Base-by-base conservation (phyloP, 2,329 filamentous ascomycete species). In the Cucurbitaria berberidis region DNA sequence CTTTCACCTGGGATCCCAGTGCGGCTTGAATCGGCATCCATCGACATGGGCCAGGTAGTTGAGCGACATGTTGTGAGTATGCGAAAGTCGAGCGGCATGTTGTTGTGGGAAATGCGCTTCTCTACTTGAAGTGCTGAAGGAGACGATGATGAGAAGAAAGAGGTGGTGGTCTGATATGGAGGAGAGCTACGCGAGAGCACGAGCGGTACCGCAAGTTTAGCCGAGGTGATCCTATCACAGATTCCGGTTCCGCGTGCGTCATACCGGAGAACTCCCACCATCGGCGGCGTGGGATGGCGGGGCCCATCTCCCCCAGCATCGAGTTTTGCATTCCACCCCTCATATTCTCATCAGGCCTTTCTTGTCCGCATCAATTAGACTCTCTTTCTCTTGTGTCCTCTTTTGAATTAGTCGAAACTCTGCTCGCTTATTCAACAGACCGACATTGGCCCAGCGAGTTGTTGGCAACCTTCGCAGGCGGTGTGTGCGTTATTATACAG, bases 251-350 rank as follows among this genome's bases (percentile, higher is more conserved):
- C 16, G 13, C 27, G 38, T 34, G 38, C 47, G 47, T 49, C 47
- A 43, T 43, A 26, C 10, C 24, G 45, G 49, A 50, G 53, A 48
- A 29, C 24, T 41, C 34, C 29, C 35, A 43, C 51, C 45, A 45
- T 45, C 39, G 39, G 40, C 40, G 38, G 35, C 58, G 58, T 51
- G 55, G 58, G 58, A 51, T 60, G 49, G n/a, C 51, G 58, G 58
- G 58, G 51, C 26, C 39, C 34, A 39, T 34, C 47, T 57, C 48
- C 50, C n/a, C 55, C 45, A 47, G 27, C 45, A 24, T 38, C 41
- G 38, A 45, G 13, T 53, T 49, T 53, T 27, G 32, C 45, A 24
- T 40, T n/a, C 27, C 24, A 38, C 45, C 41, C 41, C 32, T 32
- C 42, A 45, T 42, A 30, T 18, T 16, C n/a, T 10, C 26, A 22